phyloP scores from a whole-genome alignment of 1,284 basidiomycete species.

The Cronartium quercuum region DNA sequence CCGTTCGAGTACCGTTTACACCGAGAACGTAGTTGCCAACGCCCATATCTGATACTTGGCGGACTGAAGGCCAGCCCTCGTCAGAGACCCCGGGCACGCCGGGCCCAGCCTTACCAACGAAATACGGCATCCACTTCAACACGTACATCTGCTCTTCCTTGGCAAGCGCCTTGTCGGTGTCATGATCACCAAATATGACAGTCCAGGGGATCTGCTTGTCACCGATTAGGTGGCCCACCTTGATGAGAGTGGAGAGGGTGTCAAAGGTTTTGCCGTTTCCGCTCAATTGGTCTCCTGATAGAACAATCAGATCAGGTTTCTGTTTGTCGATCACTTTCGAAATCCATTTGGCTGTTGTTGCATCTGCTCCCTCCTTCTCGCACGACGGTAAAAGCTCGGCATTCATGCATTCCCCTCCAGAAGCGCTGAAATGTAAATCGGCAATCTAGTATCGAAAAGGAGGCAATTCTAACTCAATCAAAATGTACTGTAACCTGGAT shows the following conservation, averaged over 20 bases:
- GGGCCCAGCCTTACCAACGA: conserved; percentile 44
- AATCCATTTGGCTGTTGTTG: conserved; percentile 14
- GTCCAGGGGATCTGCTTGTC: conserved; percentile 45
- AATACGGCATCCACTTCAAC: conserved; percentile 44
- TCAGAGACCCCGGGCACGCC: conserved; percentile 12
- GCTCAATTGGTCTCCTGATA: conserved; percentile 24
- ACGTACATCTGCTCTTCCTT: conserved; percentile 44
- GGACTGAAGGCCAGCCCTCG: background rate
- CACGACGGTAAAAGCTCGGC: conserved; percentile 1
- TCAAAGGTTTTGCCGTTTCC: conserved; percentile 46
- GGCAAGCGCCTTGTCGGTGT: conserved; percentile 44
- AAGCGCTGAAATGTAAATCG: conserved; percentile 30
- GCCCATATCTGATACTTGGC: conserved; percentile 25
- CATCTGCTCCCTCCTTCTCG: conserved; percentile 14
- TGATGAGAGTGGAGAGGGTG: conserved; percentile 42
- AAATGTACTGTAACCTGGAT: background rate
- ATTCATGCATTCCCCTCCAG: conserved; percentile 3
- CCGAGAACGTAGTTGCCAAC: conserved; percentile 30
- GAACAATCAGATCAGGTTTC: conserved; percentile 21
- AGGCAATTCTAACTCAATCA: background rate
- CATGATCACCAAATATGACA: conserved; percentile 47
- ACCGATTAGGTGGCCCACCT: conserved; percentile 43
- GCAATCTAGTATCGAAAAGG: conserved; percentile 12
- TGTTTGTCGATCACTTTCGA: background rate
- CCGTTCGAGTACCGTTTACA: conserved; percentile 9